These are phyloP conservation scores for Apophysomyces sp. DNA, from an alignment of 371 early-diverging fungal species.

Conservation along the genomic window DNA sequence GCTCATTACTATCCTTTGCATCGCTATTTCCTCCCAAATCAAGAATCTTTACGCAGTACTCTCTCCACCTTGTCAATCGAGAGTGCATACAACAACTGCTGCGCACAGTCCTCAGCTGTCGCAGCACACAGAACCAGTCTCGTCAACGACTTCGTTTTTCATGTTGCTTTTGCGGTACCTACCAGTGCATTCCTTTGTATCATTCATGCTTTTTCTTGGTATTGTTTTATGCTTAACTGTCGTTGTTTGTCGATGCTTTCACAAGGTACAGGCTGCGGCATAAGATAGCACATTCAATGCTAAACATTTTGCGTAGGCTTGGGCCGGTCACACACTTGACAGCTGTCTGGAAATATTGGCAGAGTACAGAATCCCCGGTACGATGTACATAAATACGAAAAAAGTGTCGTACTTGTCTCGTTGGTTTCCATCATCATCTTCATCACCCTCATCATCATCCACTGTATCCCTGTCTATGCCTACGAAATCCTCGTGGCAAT, in stretches of 20 bases:
- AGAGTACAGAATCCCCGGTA: slow-evolving; percentile 5
- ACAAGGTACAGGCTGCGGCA: background rate
- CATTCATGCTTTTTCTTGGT: background rate
- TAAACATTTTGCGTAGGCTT: background rate
- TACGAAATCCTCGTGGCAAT: background rate
- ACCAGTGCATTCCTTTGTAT: background rate
- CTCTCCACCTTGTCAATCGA: slow-evolving; percentile 5
- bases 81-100: slow-evolving; percentile 8
- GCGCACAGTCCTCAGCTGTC: slow-evolving; percentile 8
- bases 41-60: slow-evolving; percentile 2
- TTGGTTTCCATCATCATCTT: background rate
- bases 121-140: background rate
- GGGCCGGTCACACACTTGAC: slow-evolving; percentile 6
- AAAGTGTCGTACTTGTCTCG: background rate
- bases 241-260: background rate
- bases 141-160: slow-evolving; percentile 1
- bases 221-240: background rate
- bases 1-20: slow-evolving; percentile 13
- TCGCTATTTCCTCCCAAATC: slow-evolving; percentile 13
- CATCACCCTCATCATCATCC: background rate
- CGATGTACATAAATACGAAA: slow-evolving; percentile 2
- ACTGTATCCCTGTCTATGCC: background rate
- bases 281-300: background rate
- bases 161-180: background rate
- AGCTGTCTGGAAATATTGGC: slow-evolving; percentile 4